Percentiles rank a stretch among this genome's conserved stretches.
Conservation (phyloP, 2,329 filamentous ascomycete species). For the Fusarium verrucosum region DNA sequence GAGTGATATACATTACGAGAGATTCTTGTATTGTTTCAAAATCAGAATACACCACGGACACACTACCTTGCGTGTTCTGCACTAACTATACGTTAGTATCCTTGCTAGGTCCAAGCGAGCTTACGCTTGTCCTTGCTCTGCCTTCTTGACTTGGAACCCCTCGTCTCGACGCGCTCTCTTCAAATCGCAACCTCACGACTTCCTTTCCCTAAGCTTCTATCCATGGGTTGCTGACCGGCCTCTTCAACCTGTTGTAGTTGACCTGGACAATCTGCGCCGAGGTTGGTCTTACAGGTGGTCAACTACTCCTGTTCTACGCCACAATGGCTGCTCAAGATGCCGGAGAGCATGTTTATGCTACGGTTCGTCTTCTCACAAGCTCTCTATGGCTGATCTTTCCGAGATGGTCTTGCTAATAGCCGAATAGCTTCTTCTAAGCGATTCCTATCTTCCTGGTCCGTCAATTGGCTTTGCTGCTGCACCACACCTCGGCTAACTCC, state of each 20-base stretch:
- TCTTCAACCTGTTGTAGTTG: slow-evolving; percentile 35
- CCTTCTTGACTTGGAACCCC: slow-evolving; percentile 21
- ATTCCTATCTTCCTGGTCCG: slow-evolving; percentile 90
- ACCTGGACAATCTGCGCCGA: slow-evolving; percentile 34
- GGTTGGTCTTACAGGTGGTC: slow-evolving; percentile 35
- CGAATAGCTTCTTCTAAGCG: slow-evolving; percentile 84
- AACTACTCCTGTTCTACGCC: slow-evolving; percentile 17
- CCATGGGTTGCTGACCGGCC: slow-evolving; percentile 42
- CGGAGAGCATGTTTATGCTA: slow-evolving; percentile 63
- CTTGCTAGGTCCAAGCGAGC: slow-evolving; percentile 16
- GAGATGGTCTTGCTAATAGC: slow-evolving; percentile 6
- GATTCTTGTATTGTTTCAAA: slow-evolving; percentile 4
- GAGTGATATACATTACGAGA: background rate
- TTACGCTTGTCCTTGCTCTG: slow-evolving; percentile 21
- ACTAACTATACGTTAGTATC: slow-evolving; percentile 20
- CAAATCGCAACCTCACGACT: slow-evolving; percentile 20
- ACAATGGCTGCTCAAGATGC: slow-evolving; percentile 50
- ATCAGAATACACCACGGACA: background rate
- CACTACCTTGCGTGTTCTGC: background rate
- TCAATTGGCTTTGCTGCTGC: slow-evolving; percentile 29
- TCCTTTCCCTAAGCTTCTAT: slow-evolving; percentile 8
- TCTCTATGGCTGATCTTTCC: slow-evolving; percentile 2
- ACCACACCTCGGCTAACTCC: slow-evolving; percentile 15
- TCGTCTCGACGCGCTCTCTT: slow-evolving; percentile 33
- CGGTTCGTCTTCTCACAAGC: slow-evolving; percentile 54